Percentiles rank a stretch among this genome's conserved stretches.
Evolutionary conservation across 306 rosid species (phyloP).

Genomic region (Morella rubra): DNA sequence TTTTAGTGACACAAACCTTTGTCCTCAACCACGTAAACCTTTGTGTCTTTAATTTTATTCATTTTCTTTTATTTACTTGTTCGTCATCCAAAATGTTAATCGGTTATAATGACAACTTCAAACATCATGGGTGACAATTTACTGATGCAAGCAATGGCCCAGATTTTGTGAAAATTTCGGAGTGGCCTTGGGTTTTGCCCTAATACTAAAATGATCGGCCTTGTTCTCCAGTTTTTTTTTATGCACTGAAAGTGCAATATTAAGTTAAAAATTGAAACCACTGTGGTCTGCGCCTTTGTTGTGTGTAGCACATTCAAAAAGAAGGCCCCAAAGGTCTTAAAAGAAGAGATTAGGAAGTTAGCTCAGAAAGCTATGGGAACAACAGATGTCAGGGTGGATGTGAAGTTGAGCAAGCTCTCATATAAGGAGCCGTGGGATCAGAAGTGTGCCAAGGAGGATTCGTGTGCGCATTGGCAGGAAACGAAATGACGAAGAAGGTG

Average conservation of each 20-base stretch:
- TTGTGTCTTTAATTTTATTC: too few species aligned
- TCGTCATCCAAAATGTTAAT: too few species aligned
- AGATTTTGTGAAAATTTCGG: background rate
- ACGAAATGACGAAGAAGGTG: conserved; percentile 52
- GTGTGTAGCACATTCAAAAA: conserved; percentile 39
- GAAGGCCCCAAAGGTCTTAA: conserved; percentile 48
- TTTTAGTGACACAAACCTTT: too few species aligned
- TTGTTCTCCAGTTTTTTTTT: background rate
- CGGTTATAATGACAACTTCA: background rate
- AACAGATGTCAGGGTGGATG: conserved; percentile 51
- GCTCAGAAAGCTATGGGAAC: conserved; percentile 55
- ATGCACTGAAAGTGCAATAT: background rate
- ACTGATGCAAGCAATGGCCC: background rate
- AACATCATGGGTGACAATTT: background rate
- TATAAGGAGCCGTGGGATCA: too few species aligned
- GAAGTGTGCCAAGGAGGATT: conserved; percentile 49
- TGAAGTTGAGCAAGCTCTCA: conserved; percentile 51
- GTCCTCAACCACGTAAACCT: too few species aligned
- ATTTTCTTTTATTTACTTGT: too few species aligned
- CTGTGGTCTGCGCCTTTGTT: background rate
- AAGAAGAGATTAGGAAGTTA: conserved; percentile 50
- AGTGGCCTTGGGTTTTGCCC: background rate
- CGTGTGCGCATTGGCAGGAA: conserved; percentile 44
- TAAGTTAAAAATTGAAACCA: background rate
- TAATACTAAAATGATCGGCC: background rate